Evolutionary conservation across 257 asterid genomes (phyloP), one percentile per base, ranked within the genome.

Genomic region (Anisodus acutangulus): DNA sequence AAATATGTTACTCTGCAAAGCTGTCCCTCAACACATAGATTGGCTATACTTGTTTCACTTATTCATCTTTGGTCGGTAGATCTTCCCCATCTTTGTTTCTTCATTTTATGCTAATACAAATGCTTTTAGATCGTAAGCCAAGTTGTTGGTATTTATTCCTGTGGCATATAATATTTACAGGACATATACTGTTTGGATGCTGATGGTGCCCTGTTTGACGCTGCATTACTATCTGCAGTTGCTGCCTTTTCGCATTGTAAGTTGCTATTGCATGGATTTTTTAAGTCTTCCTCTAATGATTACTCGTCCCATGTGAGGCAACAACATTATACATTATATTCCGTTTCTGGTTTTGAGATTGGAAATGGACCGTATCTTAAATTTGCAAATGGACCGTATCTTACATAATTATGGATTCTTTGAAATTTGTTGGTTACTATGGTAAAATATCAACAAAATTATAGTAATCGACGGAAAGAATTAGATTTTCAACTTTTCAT

Each of bases 111-210:
- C 49, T 80, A 16, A 62, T 62, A 19, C 12, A 11, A 39, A 59
- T 9, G 31, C 12, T 17, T 82, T 82, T 53, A 45, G 49, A 22
- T 13, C 26, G 58, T 81, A 15, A 4, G 54, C 9, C 22, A 17
- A 82, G 11, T 82, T 41, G 55, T 82, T 68, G 55, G 6, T 67
- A 53, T 17, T 51, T 54, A 39, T 67, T 37, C 78, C 9, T 82
- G n/a, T 54, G 58, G n/a, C 63, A 54, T 53, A 53, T 68, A 11
- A 82, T 54, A 19, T 16, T 68, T 82, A 88, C 97, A 96, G 98
- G 97, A 96, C 85, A 91, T 96, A 80, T 94, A 96, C 89, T 96
- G 99, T 87, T 88, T 96, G 93, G 95, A 95, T 89, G 98, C 98
- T 71, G 98, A 96, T 79, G 99, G 99, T 47, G 91, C 98, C 79